Base-by-base conservation (phyloP, 2,329 filamentous ascomycete species). In the Drechslerella stenobrocha region DNA sequence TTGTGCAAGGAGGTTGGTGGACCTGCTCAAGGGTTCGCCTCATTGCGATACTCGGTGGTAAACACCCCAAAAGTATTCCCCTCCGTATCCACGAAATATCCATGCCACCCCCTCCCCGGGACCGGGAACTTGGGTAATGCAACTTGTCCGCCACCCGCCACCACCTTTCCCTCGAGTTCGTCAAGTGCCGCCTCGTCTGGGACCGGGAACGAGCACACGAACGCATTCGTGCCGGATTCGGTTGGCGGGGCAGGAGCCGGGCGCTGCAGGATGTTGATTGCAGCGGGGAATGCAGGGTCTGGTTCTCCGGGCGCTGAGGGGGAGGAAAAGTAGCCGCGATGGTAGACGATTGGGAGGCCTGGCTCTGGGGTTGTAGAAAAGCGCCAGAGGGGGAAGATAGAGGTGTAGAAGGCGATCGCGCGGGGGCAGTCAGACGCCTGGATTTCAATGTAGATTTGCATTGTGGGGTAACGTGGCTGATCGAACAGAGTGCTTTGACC, bases 401-500 rank as follows among this genome's bases (percentile, higher is more conserved):
- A 75, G 0, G 87, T 87, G 55, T 88, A 84, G 73, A 90, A 83
- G 0, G 89, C 91, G 28, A 90, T 73, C 1, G 80, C 75, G 34
- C 63, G 63, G 44, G 50, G 11, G 50, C 50, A 53, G 35, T 60
- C 35, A 20, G 52, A 45, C 18, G 55, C 63, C 52, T 67, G 63
- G 44, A 67, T 60, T 55, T 67, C 63, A 8, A 67, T 32, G 55
- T 67, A 67, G 45, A 67, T 44, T 23, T 67, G 63, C 63, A 67
- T 67, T 6, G 34, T 58, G 13, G 18, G 3, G n/a, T n/a, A n/a
- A n/a, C n/a, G n/a, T n/a, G n/a, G n/a, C n/a, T n/a, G n/a, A n/a
- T n/a, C n/a, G n/a, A n/a, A n/a, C n/a, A n/a, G n/a, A n/a, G n/a
- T n/a, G n/a, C n/a, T n/a, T n/a, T n/a, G n/a, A n/a, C n/a, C n/a